Percentiles rank a stretch among this genome's conserved stretches.
phyloP scores from a whole-genome alignment of 768 basidiomycete genomes.

The Pulveroboletus frians region DNA sequence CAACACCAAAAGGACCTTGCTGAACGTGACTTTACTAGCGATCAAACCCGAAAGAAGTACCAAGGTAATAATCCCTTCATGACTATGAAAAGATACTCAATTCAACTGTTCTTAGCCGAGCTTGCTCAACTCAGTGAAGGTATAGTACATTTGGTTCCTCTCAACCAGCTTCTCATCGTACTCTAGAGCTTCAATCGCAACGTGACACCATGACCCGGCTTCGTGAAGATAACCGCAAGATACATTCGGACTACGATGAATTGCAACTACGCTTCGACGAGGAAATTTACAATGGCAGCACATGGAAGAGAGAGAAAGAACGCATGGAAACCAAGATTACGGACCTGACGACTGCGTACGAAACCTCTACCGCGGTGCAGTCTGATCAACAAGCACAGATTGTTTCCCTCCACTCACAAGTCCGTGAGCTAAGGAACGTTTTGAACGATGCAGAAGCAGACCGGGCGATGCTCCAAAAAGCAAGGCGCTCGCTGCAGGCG shows the following conservation, averaged over 20 bases:
- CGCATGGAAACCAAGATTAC: conserved; percentile 78
- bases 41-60: conserved; percentile 83
- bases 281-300: conserved; percentile 68
- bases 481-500: conserved; percentile 71
- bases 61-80: conserved; percentile 47
- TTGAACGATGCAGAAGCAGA: conserved; percentile 85
- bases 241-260: conserved; percentile 70
- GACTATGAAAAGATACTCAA: conserved; percentile 5
- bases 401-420: conserved; percentile 78
- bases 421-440: conserved; percentile 73
- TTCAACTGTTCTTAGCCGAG: conserved; percentile 45
- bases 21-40: conserved; percentile 70
- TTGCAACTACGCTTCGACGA: conserved; percentile 72
- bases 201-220: conserved; percentile 70
- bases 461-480: conserved; percentile 71
- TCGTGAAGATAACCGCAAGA: conserved; percentile 75
- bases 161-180: conserved; percentile 4
- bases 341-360: conserved; percentile 71
- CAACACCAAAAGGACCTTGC: conserved; percentile 76
- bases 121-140: conserved; percentile 78
- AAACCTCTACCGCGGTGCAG: conserved; percentile 64
- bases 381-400: conserved; percentile 82
- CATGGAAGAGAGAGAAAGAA: conserved; percentile 87
- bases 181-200: conserved; percentile 68
- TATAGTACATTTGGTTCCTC: conserved; percentile 21